phyloP scores from a whole-genome alignment of 371 early-diverging fungal species.

The Circinella minor region DNA sequence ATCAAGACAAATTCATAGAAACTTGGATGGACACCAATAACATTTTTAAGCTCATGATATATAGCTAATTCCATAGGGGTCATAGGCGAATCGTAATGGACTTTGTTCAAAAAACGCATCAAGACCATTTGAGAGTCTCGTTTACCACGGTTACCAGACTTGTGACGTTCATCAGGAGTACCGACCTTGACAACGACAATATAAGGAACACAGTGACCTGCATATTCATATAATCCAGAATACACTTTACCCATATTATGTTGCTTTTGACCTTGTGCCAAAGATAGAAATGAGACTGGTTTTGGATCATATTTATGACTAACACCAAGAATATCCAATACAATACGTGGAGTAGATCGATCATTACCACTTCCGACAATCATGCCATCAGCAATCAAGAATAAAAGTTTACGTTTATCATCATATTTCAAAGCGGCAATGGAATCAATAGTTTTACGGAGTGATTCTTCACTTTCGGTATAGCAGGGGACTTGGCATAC shows the following conservation, averaged over 20 bases:
- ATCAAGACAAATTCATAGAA: conserved; percentile 93
- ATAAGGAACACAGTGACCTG: conserved; percentile 91
- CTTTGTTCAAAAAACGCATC: conserved; percentile 95
- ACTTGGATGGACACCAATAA: conserved; percentile 86
- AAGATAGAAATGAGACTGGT: conserved; percentile 88
- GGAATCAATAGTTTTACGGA: conserved; percentile 93
- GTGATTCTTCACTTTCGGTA: conserved; percentile 96
- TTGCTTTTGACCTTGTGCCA: conserved; percentile 89
- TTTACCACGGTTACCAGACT: conserved; percentile 96
- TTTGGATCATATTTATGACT: conserved; percentile 82
- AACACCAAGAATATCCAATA: conserved; percentile 93
- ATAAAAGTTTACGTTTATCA: conserved; percentile 94
- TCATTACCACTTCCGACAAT: conserved; percentile 97
- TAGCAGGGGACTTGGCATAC: conserved; percentile 96
- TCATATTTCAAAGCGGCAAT: conserved; percentile 89
- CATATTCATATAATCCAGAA: conserved; percentile 93
- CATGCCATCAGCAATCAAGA: conserved; percentile 92
- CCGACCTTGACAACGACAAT: conserved; percentile 97
- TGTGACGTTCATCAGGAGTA: conserved; percentile 67
- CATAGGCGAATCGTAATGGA: conserved; percentile 87
- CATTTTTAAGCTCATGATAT: conserved; percentile 88
- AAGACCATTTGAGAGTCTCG: conserved; percentile 97
- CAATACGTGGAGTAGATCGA: conserved; percentile 95
- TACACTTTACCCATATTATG: conserved; percentile 98
- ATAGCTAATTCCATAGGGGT: conserved; percentile 90